These are phyloP conservation scores for Glomus cerebriforme DNA, from an alignment of 192 early-diverging fungal genomes.

Conservation along the genomic window DNA sequence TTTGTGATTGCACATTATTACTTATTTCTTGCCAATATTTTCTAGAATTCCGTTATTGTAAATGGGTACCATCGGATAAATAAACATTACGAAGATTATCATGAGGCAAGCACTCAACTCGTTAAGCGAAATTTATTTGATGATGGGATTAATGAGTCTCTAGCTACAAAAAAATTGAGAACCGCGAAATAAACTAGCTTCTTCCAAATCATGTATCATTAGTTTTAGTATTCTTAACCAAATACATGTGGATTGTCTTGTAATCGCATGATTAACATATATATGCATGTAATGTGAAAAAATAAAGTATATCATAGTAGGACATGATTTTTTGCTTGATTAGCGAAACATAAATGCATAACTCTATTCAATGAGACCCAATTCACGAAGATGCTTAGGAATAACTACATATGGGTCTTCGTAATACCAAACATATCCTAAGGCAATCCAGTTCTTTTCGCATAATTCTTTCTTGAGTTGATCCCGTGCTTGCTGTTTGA, in stretches of 20 bases:
- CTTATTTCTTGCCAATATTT: slow-evolving; percentile 2
- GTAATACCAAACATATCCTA: too few species aligned
- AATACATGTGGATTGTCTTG: slow-evolving; percentile 1
- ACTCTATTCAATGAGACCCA: neutral
- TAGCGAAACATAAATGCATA: neutral
- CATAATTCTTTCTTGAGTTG: too few species aligned
- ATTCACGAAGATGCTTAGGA: neutral
- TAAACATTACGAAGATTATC: slow-evolving; percentile 25
- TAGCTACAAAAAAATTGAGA: slow-evolving; percentile 13
- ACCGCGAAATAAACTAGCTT: slow-evolving; percentile 15
- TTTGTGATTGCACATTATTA: neutral
- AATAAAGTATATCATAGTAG: slow-evolving; percentile 14
- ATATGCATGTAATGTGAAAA: slow-evolving; percentile 6
- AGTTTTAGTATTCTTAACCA: slow-evolving; percentile 6
- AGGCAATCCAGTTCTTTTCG: too few species aligned
- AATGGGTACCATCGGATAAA: slow-evolving; percentile 13
- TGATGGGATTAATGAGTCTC: slow-evolving; percentile 15
- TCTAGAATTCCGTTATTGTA: slow-evolving; percentile 12
- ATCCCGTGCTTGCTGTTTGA: too few species aligned
- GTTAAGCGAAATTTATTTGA: slow-evolving; percentile 10
- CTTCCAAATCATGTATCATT: slow-evolving; percentile 5
- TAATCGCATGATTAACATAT: neutral
- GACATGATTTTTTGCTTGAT: slow-evolving; percentile 13
- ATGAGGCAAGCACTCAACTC: slow-evolving; percentile 14
- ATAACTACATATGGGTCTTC: neutral